Evolutionary conservation across 208 protist genomes (phyloP).

Genomic region (Acanthamoeba castellanii): DNA sequence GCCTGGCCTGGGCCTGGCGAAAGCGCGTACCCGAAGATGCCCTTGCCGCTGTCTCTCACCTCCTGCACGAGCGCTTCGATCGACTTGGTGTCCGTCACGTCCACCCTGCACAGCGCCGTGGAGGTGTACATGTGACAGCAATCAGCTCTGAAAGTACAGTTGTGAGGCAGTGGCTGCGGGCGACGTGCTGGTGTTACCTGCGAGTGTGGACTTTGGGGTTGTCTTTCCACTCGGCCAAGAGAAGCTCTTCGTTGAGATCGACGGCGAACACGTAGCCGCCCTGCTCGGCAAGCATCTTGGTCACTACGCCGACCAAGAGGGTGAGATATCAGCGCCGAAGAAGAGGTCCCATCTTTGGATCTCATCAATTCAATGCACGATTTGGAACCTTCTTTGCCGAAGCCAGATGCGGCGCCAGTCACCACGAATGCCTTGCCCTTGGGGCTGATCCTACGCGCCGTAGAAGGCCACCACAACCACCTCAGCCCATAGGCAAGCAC

Average conservation of each 20-base stretch:
- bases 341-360: not conserved
- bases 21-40: not conserved
- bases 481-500: constrained; percentile 28
- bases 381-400: constrained; percentile 43
- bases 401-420: constrained; percentile 37
- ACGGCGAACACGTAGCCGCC: constrained; percentile 39
- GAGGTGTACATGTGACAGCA: not conserved
- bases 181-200: not conserved
- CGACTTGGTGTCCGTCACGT: constrained; percentile 5
- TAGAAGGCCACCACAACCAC: not conserved
- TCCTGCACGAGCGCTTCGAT: not conserved
- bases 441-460: not conserved
- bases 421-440: constrained; percentile 36
- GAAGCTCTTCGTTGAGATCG: not conserved
- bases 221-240: not conserved
- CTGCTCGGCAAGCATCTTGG: not conserved
- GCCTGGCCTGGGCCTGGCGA: no score
- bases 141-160: not conserved
- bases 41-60: constrained; percentile 19
- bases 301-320: not conserved
- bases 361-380: not conserved
- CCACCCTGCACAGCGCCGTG: not conserved
- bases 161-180: no score
- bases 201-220: not conserved
- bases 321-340: not conserved